Evolutionary conservation across 305 asterid species (phyloP).

Genomic region (Ilex paraguariensis): DNA sequence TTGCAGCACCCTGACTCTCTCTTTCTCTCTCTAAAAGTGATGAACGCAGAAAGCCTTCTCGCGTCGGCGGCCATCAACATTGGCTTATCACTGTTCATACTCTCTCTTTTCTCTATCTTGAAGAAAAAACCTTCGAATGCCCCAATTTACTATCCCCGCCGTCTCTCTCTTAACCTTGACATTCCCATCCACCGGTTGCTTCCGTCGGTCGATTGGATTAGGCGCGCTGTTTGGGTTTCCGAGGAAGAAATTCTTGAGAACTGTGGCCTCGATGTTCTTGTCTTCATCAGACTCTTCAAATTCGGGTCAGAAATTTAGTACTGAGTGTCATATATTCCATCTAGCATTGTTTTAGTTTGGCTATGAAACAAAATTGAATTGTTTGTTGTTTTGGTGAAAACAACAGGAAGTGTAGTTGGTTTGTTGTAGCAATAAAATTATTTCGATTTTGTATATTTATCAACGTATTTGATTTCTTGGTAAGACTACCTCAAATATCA

Average conservation of each 20-base stretch:
- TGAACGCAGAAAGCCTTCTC: slow-evolving; percentile 62
- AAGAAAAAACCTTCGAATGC: slow-evolving; percentile 60
- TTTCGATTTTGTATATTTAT: too few relatives aligned
- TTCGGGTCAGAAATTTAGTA: slow-evolving; percentile 58
- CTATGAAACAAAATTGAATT: too few relatives aligned
- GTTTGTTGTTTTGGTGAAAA: too few relatives aligned
- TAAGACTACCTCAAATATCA: too few relatives aligned
- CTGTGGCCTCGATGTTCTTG: slow-evolving; percentile 76
- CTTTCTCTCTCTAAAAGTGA: slow-evolving; percentile 4
- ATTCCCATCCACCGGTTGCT: slow-evolving; percentile 41
- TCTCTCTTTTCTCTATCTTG: slow-evolving; percentile 64
- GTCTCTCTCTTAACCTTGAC: slow-evolving; percentile 54
- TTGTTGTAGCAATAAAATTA: too few relatives aligned
- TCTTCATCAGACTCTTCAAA: slow-evolving; percentile 65
- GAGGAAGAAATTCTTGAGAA: slow-evolving; percentile 71
- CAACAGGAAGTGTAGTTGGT: too few relatives aligned
- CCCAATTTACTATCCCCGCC: slow-evolving; percentile 70
- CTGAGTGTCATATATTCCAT: too few relatives aligned
- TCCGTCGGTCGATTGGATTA: slow-evolving; percentile 69
- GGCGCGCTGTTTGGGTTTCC: slow-evolving; percentile 39
- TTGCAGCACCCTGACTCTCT: too few relatives aligned
- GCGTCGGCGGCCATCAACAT: slow-evolving; percentile 77
- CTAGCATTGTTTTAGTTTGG: too few relatives aligned
- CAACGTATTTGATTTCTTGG: too few relatives aligned
- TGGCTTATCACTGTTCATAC: slow-evolving; percentile 55